Base-by-base conservation (phyloP, 176 grass and related monocot species). In the Saccharum officinarum region DNA sequence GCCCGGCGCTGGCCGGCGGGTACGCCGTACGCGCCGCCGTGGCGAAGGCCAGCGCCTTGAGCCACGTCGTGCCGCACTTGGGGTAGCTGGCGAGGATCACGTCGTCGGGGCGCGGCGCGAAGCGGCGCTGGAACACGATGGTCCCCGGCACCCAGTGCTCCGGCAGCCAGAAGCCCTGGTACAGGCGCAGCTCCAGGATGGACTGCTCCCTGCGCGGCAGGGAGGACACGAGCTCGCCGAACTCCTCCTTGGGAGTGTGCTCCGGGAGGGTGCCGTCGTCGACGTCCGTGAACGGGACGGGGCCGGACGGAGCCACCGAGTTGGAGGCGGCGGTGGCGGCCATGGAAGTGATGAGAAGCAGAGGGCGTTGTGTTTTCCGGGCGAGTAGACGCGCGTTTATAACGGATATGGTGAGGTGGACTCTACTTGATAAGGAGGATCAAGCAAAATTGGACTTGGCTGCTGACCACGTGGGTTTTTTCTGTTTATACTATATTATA, bases 11-110 rank as follows among this genome's bases (percentile, higher is more conserved):
- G 15, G 71, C 20, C 0, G 60, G 60, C 28, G 64, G 78, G 64
- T 81, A 40, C 78, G 50, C 50, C 71, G 1, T 7, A 12, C 88
- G 84, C 11, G 81, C 77, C 38, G 59, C 57, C n/a, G 14, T 30
- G 77, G 59, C 78, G 83, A 82, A 86, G 3, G 84, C 45, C 28
- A 90, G 47, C 0, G 88, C 83, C 71, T 90, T 90, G 25, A 86
- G 88, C 83, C 88, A 90, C 37, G 82, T 82, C 4, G 82, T 86
- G 25, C 88, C 83, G 46, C 77, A 81, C 80, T 90, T 90, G 41
- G 88, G 88, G 28, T 74, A 82, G 72, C 91, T 88, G 6, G 79
- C 67, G 7, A 90, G 67, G 46, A 90, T 6, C 20, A 93, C 80
- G 75, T 90, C 91, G 44, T 67, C 80, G 15, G 46, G 31, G 79